These are phyloP conservation scores for Pluteus cervinus DNA, from an alignment of 768 basidiomycete species.

Conservation along the genomic window DNA sequence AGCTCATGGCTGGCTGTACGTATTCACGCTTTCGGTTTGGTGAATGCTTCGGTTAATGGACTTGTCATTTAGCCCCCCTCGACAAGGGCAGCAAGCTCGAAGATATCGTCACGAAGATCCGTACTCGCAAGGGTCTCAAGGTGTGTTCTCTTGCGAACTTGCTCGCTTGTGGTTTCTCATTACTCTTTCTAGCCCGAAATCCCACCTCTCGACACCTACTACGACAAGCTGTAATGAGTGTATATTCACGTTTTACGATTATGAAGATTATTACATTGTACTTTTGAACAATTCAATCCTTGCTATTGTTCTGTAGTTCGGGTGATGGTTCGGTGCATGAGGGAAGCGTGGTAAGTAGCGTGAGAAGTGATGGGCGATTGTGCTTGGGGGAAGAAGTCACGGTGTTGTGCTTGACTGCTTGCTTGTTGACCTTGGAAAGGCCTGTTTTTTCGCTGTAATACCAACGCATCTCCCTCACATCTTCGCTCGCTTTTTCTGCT, in stretches of 20 bases:
- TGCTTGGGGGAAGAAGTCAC: not conserved
- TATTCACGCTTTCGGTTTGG: conserved; percentile 8
- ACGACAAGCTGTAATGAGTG: conserved; percentile 84
- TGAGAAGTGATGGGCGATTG: not conserved
- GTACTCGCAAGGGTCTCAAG: conserved; percentile 94
- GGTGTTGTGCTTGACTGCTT: not conserved
- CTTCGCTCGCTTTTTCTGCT: conserved; percentile 15
- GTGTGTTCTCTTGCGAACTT: conserved; percentile 25
- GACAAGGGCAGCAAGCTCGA: conserved; percentile 93
- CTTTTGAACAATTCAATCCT: no score
- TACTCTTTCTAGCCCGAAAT: conserved; percentile 63
- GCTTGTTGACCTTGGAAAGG: not conserved
- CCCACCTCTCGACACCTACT: conserved; percentile 82
- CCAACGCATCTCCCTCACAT: not conserved
- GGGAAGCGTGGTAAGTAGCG: not conserved
- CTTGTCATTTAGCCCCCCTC: conserved; percentile 49
- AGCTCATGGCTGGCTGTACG: conserved; percentile 76
- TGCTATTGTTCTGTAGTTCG: no score
- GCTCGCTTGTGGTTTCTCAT: not conserved
- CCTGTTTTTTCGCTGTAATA: not conserved
- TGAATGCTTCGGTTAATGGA: conserved; percentile 3
- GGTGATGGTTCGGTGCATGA: no score
- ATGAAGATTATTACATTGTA: conserved; percentile 9
- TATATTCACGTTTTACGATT: not conserved
- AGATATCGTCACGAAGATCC: conserved; percentile 75